Evolutionary conservation across 2,329 filamentous ascomycete genomes (phyloP), one percentile per base, ranked within the genome.

Genomic region (Penicillium freii): DNA sequence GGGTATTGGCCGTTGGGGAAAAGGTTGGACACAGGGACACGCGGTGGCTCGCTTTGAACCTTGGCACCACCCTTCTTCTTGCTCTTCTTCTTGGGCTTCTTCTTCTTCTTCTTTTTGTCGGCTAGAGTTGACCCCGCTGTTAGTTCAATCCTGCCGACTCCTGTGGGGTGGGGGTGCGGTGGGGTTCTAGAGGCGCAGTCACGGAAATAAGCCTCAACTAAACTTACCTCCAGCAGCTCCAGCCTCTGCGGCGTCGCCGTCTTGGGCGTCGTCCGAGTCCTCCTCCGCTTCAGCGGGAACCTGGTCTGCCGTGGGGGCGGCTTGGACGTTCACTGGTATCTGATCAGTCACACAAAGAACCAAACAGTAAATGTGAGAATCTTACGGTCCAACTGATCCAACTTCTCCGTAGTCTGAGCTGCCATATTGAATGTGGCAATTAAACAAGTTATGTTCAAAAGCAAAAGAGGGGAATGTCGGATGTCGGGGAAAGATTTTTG

Each of bases 81-180:
- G 80, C 86, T 88, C 74, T 86, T 87, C 72, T 87, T 84, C 77
- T 85, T 88, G 81, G 87, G 90, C 82, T 91, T 91, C 82, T 92
- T 92, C 80, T 92, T 91, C 79, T 92, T 93, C 79, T 92, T 91
- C 79, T 91, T 91, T 77, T 90, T 90, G 51, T 77, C 76, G 40
- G 69, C 76, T 70, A 66, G 68, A 33, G 17, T 59, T 56, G 39
- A 29, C 19, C 43, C 29, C 38, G 55, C 40, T 44, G 50, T 59
- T 33, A 62, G 52, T 51, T 53, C 39, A 54, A 49, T 17, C 51
- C 15, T 5, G 8, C 2, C 9, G 21, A 23, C 38, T 49, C 34
- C 21, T 42, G 42, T 21, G 42, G 46, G 29, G 47, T n/a, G 25
- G 23, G 9, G 17, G 47, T 21, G 34, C 34, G 31, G 47, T 21